Conservation (phyloP, 805 yeast genomes). For the Maudiozyma barnettii region DNA sequence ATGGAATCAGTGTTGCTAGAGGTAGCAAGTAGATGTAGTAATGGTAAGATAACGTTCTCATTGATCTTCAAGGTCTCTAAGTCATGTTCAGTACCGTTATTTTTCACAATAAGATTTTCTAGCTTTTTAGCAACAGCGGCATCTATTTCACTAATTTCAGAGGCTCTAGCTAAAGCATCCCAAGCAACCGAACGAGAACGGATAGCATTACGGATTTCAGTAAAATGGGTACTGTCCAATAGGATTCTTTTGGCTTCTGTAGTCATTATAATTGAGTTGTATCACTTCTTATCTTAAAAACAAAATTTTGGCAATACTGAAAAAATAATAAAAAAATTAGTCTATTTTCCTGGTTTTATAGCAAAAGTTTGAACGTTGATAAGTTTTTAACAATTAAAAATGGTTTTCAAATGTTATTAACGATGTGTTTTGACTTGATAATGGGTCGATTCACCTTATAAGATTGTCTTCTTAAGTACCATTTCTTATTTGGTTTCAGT, state of each 20-base stretch:
- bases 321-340: no score
- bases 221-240: slow-evolving; percentile 57
- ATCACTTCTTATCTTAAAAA: background rate
- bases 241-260: slow-evolving; percentile 14
- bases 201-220: slow-evolving; percentile 56
- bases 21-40: slow-evolving; percentile 23
- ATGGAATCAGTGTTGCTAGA: slow-evolving; percentile 16
- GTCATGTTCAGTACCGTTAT: slow-evolving; percentile 28
- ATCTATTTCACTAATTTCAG: slow-evolving; percentile 55
- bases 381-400: no score
- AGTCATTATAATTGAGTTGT: background rate
- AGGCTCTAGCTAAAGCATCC: slow-evolving; percentile 80
- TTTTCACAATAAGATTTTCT: slow-evolving; percentile 21
- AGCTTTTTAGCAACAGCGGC: slow-evolving; percentile 38
- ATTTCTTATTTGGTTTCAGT: no score
- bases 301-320: no score
- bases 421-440: no score
- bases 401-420: no score
- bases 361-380: no score
- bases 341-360: no score
- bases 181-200: slow-evolving; percentile 80
- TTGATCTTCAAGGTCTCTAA: slow-evolving; percentile 17
- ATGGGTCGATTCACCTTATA: no score
- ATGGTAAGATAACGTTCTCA: slow-evolving; percentile 11
- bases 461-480: no score